Evolutionary conservation across 129 eudicot species (phyloP).

Genomic region (Ambrosia artemisiifolia): DNA sequence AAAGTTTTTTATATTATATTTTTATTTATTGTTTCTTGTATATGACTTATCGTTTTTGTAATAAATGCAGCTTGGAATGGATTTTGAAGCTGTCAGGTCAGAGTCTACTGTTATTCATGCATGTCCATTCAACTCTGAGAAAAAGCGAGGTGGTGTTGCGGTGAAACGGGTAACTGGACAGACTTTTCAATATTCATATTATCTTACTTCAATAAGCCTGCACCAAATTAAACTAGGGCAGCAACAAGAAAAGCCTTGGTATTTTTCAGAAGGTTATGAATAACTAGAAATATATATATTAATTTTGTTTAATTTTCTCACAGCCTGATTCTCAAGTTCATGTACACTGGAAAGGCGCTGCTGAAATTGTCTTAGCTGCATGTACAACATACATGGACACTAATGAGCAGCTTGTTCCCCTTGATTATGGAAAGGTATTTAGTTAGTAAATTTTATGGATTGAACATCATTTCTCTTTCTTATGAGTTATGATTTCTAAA

Average conservation of each 20-base stretch:
- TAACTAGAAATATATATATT: neutral
- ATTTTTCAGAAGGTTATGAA: neutral
- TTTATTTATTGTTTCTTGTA: neutral
- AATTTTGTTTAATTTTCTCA: neutral
- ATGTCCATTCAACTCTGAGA: slow-evolving; percentile 96
- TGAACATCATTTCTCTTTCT: neutral
- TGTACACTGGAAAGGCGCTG: slow-evolving; percentile 98
- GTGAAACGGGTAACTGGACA: slow-evolving; percentile 59
- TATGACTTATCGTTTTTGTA: neutral
- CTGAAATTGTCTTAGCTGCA: slow-evolving; percentile 77
- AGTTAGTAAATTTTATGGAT: neutral
- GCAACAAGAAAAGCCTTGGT: neutral
- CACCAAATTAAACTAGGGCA: neutral
- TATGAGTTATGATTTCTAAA: no score
- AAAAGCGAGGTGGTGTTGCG: slow-evolving; percentile 96
- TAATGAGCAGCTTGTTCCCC: slow-evolving; percentile 38
- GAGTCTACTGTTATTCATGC: slow-evolving; percentile 72
- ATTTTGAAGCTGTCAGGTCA: slow-evolving; percentile 59
- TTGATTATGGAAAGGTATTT: slow-evolving; percentile 63
- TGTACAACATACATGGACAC: slow-evolving; percentile 72
- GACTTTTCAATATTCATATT: neutral
- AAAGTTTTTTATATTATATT: neutral
- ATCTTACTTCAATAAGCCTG: neutral
- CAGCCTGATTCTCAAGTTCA: slow-evolving; percentile 62
- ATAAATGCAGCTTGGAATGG: slow-evolving; percentile 81